Conservation (phyloP, 768 basidiomycete genomes). For the Clitopilus passeckerianus region DNA sequence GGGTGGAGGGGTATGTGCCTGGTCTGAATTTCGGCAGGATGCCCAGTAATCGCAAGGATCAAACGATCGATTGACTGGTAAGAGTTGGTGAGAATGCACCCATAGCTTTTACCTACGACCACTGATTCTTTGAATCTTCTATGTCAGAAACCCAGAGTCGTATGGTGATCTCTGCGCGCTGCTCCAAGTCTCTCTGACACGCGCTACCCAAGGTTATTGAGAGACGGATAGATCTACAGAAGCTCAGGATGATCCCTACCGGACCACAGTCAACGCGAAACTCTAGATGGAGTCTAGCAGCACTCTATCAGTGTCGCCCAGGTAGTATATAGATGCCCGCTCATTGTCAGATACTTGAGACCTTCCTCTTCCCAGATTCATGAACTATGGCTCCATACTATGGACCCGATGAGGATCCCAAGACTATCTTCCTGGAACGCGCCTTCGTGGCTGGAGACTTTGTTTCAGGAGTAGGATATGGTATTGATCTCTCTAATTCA, state of each 20-base stretch:
- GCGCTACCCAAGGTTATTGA: background rate
- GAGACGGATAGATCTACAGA: background rate
- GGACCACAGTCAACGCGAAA: background rate
- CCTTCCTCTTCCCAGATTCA: background rate
- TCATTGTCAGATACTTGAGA: background rate
- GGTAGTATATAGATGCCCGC: background rate
- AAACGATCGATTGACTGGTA: no score
- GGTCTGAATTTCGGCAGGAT: no score
- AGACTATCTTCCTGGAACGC: conserved; percentile 30
- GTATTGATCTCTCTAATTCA: conserved; percentile 10
- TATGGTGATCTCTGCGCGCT: background rate
- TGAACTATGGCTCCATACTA: conserved; percentile 13
- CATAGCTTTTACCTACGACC: background rate
- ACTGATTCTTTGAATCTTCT: background rate
- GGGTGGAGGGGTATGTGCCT: no score
- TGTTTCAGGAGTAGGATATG: conserved; percentile 34
- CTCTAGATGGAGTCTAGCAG: background rate
- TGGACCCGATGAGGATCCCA: conserved; percentile 25
- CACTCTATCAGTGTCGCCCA: no score
- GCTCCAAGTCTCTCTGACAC: background rate
- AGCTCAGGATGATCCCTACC: background rate
- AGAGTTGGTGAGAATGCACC: no score
- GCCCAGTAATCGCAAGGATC: no score
- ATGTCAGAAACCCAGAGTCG: background rate
- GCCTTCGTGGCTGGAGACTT: conserved; percentile 38